A percentile compares a stretch with the other conserved stretches of the same genome.
Conservation (phyloP, 345 rosid genomes). For the Abelmoschus esculentus region DNA sequence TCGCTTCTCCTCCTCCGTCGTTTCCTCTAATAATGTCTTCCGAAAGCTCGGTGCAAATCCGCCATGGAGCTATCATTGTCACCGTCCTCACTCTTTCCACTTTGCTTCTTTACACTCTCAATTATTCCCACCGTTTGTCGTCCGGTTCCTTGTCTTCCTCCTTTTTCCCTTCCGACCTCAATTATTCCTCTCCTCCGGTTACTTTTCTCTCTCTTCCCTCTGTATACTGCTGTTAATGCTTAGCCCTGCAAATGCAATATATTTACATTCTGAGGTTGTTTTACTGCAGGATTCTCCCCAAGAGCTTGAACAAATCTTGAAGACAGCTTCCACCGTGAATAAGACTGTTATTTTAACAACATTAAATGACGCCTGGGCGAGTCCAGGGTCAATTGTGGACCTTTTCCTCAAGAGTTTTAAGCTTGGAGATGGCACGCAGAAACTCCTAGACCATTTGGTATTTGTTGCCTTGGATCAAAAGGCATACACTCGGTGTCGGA, state of each 20-base stretch:
- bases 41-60: constrained; percentile 10
- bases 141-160: constrained; percentile 12
- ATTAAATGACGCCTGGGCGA: constrained; percentile 81
- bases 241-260: too few species aligned
- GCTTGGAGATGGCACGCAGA: constrained; percentile 48
- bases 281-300: constrained; percentile 24
- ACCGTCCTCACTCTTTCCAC: constrained; percentile 12
- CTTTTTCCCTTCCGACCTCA: constrained; percentile 11
- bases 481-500: constrained; percentile 57
- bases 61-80: constrained; percentile 22
- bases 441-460: constrained; percentile 65
- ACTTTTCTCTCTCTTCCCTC: too few species aligned
- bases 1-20: neutral
- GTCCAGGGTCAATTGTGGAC: constrained; percentile 51
- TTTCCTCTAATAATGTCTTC: neutral
- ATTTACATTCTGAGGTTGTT: neutral
- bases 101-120: constrained; percentile 4
- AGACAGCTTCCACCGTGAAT: constrained; percentile 51
- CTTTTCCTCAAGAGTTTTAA: constrained; percentile 73
- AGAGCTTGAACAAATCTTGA: constrained; percentile 45
- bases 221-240: too few species aligned
- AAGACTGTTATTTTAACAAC: constrained; percentile 74
- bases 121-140: constrained; percentile 23
- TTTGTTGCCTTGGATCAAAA: constrained; percentile 60
- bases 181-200: neutral